A percentile compares a stretch with the other conserved stretches of the same genome.
These are phyloP conservation scores for Sporobolomyces phaffii DNA, from an alignment of 768 basidiomycete species.

Conservation along the genomic window DNA sequence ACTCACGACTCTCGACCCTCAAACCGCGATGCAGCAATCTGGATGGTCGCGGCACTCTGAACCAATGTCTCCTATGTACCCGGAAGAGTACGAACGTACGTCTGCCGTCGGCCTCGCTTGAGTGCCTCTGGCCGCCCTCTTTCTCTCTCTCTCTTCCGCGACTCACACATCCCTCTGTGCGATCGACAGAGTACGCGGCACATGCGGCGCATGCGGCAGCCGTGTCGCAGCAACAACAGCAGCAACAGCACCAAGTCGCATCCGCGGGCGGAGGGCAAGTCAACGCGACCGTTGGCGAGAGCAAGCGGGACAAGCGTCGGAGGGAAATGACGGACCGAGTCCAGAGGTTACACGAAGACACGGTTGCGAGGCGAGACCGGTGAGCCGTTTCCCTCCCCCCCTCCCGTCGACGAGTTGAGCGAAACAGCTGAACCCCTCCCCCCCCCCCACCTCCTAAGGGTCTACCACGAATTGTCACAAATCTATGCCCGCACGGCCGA, in stretches of 20 bases:
- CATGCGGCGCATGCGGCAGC: constrained; percentile 10
- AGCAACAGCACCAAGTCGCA: not conserved
- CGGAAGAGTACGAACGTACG: constrained; percentile 10
- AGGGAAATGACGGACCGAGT: constrained; percentile 51
- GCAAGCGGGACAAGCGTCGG: constrained; percentile 49
- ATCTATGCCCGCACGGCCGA: constrained; percentile 38
- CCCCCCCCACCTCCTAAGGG: no score
- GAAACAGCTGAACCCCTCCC: not conserved
- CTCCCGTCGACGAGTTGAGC: not conserved
- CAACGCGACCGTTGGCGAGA: constrained; percentile 1
- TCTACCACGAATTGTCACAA: constrained; percentile 37
- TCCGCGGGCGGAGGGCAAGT: not conserved
- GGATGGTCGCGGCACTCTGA: not conserved
- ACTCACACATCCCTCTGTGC: not conserved
- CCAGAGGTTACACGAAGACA: constrained; percentile 48
- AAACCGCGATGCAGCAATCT: not conserved
- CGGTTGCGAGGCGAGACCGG: constrained; percentile 41
- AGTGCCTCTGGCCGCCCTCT: no score
- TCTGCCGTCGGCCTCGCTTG: not conserved
- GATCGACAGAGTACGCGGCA: constrained; percentile 5
- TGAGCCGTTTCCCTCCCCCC: not conserved
- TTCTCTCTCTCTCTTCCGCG: not conserved
- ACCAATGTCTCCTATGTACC: constrained; percentile 10
- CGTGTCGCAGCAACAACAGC: constrained; percentile 5
- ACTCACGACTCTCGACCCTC: not conserved